Conservation (phyloP, 148 eudicot genomes). For the Nepenthes mirabilis region DNA sequence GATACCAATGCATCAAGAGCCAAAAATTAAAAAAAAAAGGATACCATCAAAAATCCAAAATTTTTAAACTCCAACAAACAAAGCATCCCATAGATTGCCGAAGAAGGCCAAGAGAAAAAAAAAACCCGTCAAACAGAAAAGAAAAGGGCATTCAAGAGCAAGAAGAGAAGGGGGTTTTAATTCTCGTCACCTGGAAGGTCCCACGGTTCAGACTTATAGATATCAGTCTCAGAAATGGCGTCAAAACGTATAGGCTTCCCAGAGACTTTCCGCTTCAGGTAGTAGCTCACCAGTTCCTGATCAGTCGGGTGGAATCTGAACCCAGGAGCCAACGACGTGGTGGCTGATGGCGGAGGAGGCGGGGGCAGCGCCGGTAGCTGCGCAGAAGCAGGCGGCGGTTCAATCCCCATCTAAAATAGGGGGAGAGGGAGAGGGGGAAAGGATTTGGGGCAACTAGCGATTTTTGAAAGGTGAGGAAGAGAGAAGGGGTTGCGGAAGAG, state of each 20-base stretch:
- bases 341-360: slow-evolving; percentile 8
- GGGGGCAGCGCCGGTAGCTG: slow-evolving; percentile 6
- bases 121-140: not conserved
- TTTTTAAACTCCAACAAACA: too few species aligned
- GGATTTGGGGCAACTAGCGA: slow-evolving; percentile 2
- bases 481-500: slow-evolving; percentile 12
- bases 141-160: not conserved
- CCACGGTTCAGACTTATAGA: slow-evolving; percentile 84
- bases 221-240: slow-evolving; percentile 66
- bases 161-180: not conserved
- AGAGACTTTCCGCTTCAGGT: slow-evolving; percentile 52
- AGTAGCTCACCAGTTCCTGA: slow-evolving; percentile 67
- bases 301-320: slow-evolving; percentile 81
- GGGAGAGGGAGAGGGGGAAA: slow-evolving; percentile 3
- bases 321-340: slow-evolving; percentile 73
- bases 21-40: too few species aligned
- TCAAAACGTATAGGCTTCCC: slow-evolving; percentile 59
- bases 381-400: slow-evolving; percentile 18
- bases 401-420: slow-evolving; percentile 21
- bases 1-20: too few species aligned
- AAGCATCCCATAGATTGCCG: too few species aligned
- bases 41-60: too few species aligned
- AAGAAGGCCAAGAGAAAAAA: too few species aligned
- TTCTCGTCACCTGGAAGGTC: slow-evolving; percentile 46
- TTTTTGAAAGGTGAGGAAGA: not conserved